Conservation (phyloP, 2,329 filamentous ascomycete genomes). For the Truncatella angustata region DNA sequence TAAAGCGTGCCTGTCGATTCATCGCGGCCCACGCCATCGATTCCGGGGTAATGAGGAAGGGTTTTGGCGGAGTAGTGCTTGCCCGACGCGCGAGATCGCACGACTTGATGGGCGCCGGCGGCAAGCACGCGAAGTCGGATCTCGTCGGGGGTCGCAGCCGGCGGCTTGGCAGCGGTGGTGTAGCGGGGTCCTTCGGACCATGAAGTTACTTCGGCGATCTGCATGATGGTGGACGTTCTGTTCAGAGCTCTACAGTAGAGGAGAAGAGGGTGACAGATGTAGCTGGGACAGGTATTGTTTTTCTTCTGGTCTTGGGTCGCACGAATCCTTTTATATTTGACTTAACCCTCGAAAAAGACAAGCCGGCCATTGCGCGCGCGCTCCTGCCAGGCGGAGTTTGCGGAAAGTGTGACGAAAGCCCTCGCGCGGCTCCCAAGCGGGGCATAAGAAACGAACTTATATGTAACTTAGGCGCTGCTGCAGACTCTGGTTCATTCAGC, state of each 20-base stretch:
- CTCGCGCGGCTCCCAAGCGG: too few relatives aligned
- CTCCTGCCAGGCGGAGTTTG: too few relatives aligned
- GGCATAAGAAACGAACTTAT: too few relatives aligned
- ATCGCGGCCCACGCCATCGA: conserved; percentile 50
- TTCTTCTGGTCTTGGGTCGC: too few relatives aligned
- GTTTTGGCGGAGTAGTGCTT: conserved; percentile 50
- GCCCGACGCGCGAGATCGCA: conserved; percentile 50
- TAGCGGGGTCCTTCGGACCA: conserved; percentile 28
- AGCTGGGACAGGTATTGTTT: too few relatives aligned
- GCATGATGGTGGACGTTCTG: conserved; percentile 16
- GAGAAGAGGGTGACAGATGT: background rate
- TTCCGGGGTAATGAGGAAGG: conserved; percentile 50
- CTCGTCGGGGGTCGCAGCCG: conserved; percentile 33
- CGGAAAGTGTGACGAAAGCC: too few relatives aligned
- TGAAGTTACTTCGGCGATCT: conserved; percentile 23
- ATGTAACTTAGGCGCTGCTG: too few relatives aligned
- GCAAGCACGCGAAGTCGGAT: conserved; percentile 52
- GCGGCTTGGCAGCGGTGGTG: conserved; percentile 31
- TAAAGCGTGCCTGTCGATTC: conserved; percentile 44
- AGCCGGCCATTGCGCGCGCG: too few relatives aligned
- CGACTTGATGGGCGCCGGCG: conserved; percentile 50
- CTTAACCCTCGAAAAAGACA: too few relatives aligned
- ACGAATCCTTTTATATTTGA: too few relatives aligned
- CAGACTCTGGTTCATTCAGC: too few relatives aligned
- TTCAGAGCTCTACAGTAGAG: background rate